Conservation (phyloP, 1,284 basidiomycete species). For the Naganishia liquefaciens region DNA sequence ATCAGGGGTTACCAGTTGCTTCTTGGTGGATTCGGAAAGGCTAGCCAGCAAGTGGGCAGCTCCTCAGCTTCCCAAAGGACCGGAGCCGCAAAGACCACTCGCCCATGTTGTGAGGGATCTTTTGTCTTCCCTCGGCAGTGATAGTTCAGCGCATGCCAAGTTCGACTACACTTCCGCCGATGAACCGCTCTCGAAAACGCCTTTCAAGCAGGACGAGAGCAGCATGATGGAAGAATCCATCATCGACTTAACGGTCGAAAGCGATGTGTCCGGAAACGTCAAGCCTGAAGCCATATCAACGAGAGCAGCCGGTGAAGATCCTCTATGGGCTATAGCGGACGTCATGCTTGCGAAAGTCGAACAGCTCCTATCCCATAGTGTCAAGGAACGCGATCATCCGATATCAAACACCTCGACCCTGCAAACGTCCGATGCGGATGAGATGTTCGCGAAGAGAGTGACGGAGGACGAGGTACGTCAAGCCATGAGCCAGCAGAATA, state of each 20-base stretch:
- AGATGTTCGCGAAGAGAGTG: conserved; percentile 1
- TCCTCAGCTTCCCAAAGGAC: conserved; percentile 1
- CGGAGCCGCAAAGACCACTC: background rate
- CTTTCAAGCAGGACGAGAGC: background rate
- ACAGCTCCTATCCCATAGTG: background rate
- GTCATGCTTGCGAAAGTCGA: conserved; percentile 18
- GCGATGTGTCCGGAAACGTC: background rate
- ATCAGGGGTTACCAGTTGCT: conserved; percentile 9
- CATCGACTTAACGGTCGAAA: background rate
- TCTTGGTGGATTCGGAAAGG: conserved; percentile 14
- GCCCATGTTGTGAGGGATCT: conserved; percentile 12
- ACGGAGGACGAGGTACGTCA: conserved; percentile 7
- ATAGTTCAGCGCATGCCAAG: background rate
- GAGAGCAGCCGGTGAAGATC: conserved; percentile 2
- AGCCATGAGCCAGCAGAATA: background rate
- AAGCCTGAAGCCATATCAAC: no score
- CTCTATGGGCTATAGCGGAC: conserved; percentile 21
- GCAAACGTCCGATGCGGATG: background rate
- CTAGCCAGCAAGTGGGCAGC: conserved; percentile 4
- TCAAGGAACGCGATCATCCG: conserved; percentile 3
- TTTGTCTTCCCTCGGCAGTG: background rate
- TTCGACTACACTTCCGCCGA: background rate
- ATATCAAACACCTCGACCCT: background rate
- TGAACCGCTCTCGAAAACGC: background rate
- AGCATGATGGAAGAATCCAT: conserved; percentile 6